Evolutionary conservation across 345 rosid genomes (phyloP), one percentile per base, ranked within the genome.

Genomic region (Cardamine resedifolia): DNA sequence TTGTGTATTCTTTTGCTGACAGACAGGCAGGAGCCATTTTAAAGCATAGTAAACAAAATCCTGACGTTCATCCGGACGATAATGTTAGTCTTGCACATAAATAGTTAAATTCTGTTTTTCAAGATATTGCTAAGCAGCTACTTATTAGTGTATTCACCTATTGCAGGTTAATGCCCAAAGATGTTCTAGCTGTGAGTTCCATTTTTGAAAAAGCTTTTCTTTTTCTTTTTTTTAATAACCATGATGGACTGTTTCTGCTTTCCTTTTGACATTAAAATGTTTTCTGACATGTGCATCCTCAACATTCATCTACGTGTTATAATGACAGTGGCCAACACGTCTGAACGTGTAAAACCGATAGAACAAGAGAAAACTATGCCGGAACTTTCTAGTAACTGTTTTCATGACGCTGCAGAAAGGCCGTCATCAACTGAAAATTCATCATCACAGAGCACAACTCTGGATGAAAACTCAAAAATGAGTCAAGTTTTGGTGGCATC

Each of bases 1-100:
- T 56, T 52, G 47, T 72, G 7, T 33, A 31, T 66, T 27, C 10
- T 60, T 60, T 33, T 62, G 36, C 73, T 81, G 83, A 74, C 88
- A 89, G 96, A 66, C 86, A 85, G 90, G 81, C 81, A 74, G 64
- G 86, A 83, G 45, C 62, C 66, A n/a, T 58, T 71, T 30, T 78
- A 61, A 27, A 72, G 31, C 21, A 49, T 63, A 44, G 72, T 50
- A 71, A 83, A 77, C 74, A 21, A 70, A 82, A 52, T 21, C 24
- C 68, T 55, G 83, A 50, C 14, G 70, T 82, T 71, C 72, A 62
- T 66, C 68, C 28, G 58, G 75, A 79, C 53, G 81, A 66, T 56
- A 79, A 72, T 59, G 87, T 89, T 44, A 41, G 71, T 73, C 27
- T 64, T 64, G 30, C 41, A n/a, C 31, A 12, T 44, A 53, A 26